These are phyloP conservation scores for Rhizophlyctis rosea DNA, from an alignment of 192 early-diverging fungal species.

Conservation along the genomic window DNA sequence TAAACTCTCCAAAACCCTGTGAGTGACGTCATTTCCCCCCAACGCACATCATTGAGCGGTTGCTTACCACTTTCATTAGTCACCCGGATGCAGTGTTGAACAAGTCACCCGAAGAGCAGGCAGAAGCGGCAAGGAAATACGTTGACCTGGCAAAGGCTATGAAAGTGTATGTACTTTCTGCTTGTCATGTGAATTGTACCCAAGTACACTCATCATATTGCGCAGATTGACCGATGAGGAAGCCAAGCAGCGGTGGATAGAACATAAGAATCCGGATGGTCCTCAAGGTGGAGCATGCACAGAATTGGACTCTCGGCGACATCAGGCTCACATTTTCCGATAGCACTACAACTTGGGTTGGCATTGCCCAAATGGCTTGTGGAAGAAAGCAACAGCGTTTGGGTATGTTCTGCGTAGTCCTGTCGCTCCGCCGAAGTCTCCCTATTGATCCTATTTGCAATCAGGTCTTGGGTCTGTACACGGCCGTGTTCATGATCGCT, in stretches of 20 bases:
- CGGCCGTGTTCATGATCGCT: slow-evolving; percentile 79
- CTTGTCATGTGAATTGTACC: too few species aligned
- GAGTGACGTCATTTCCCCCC: too few species aligned
- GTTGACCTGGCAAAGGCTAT: slow-evolving; percentile 90
- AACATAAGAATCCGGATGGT: slow-evolving; percentile 96
- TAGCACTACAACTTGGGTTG: slow-evolving; percentile 84
- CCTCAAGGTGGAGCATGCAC: slow-evolving; percentile 78
- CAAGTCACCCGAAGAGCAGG: slow-evolving; percentile 70
- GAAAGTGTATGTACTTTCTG: too few species aligned
- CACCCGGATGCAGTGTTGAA: slow-evolving; percentile 66
- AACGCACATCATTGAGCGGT: too few species aligned
- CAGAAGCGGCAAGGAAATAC: slow-evolving; percentile 70
- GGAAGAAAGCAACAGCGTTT: slow-evolving; percentile 67
- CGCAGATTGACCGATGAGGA: slow-evolving; percentile 93
- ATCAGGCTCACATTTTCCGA: not conserved
- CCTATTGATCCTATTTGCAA: too few species aligned
- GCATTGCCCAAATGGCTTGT: slow-evolving; percentile 90
- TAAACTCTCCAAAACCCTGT: slow-evolving; percentile 63
- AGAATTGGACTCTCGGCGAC: too few species aligned
- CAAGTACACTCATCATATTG: too few species aligned
- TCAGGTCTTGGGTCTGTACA: slow-evolving; percentile 83
- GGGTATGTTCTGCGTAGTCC: too few species aligned
- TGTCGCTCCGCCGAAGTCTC: too few species aligned
- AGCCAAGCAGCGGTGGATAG: slow-evolving; percentile 86
- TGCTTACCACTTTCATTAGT: slow-evolving; percentile 1